Evolutionary conservation across 129 eudicot genomes (phyloP), one percentile per base, ranked within the genome.

Genomic region (Mikania micrantha): DNA sequence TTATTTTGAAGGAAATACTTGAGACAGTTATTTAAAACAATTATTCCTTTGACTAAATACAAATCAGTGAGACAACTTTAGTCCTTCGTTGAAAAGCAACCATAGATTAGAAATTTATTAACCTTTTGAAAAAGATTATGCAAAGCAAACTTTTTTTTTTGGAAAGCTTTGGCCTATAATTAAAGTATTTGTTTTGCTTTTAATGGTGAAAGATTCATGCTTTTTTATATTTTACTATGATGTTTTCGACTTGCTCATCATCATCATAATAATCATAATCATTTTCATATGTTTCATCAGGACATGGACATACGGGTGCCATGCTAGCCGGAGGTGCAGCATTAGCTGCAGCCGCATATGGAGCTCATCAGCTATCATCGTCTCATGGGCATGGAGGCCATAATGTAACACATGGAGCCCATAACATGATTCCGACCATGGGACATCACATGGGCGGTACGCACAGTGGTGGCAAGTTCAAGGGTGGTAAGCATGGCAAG

Each of bases 281-380:
- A 9, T 74, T n/a, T 66, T 13, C 16, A 40, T 75, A 3, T 32
- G 28, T 24, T 45, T 67, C n/a, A 52, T 58, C 78, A 88, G 83
- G 75, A 28, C 75, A 79, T 67, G 84, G 84, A 68, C 48, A 82
- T 50, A 62, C 78, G 69, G 87, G 91, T 61, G 34, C 25, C 20
- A 0, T 88, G 66, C 59, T 88, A 76, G 85, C 89, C 2, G 96
- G 96, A 16, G 91, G 88, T 36, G 96, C 88, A 11, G 91, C 88
- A 0, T 90, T 85, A 0, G 95, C 95, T 2, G 95, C 90, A 9
- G 90, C 90, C 1, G 81, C 78, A 12, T 82, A 76, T 67, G 91
- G 91, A 9, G 85, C 84, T 10, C 88, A 85, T 64, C 89, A 82
- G 0, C 60, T 79, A 50, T 15, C 70, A 29, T 27, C 78, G 57